These are phyloP conservation scores for Oryza rufipogon DNA, from an alignment of 176 grass and related monocot genomes.

Conservation along the genomic window DNA sequence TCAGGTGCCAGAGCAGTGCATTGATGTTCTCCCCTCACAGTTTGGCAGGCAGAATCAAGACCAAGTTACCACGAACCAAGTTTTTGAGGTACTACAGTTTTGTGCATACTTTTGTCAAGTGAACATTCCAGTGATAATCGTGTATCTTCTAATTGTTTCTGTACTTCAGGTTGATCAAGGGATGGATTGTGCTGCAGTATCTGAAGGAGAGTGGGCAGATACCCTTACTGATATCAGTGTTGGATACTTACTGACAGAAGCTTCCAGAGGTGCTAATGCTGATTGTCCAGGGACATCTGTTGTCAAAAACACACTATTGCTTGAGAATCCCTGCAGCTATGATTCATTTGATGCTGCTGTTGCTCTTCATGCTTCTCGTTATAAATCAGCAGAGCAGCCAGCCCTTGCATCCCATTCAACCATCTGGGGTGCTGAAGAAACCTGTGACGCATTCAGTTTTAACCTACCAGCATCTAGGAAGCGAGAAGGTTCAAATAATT, in stretches of 20 bases:
- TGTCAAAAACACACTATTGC: slow-evolving; percentile 38
- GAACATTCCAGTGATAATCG: slow-evolving; percentile 35
- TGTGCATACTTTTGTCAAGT: slow-evolving; percentile 21
- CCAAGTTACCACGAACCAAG: slow-evolving; percentile 50
- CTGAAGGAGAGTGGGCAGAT: slow-evolving; percentile 87
- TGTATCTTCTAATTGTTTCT: slow-evolving; percentile 25
- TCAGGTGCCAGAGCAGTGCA: slow-evolving; percentile 16
- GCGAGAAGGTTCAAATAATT: slow-evolving; percentile 50
- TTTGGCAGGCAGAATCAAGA: slow-evolving; percentile 48
- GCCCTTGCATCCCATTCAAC: slow-evolving; percentile 39
- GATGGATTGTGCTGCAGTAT: slow-evolving; percentile 43
- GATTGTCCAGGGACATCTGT: slow-evolving; percentile 54
- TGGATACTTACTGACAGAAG: slow-evolving; percentile 90
- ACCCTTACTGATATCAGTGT: slow-evolving; percentile 91
- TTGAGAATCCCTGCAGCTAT: slow-evolving; percentile 68
- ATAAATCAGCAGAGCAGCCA: slow-evolving; percentile 47
- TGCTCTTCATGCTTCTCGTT: slow-evolving; percentile 78
- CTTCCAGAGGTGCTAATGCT: slow-evolving; percentile 65
- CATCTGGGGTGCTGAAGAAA: slow-evolving; percentile 88
- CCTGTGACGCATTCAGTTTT: slow-evolving; percentile 90
- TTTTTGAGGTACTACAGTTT: slow-evolving; percentile 54
- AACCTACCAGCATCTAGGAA: slow-evolving; percentile 38
- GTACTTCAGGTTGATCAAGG: slow-evolving; percentile 48
- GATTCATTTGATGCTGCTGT: slow-evolving; percentile 97
- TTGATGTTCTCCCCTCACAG: slow-evolving; percentile 30